phyloP scores from a whole-genome alignment of 768 basidiomycete species.

The Tulasnella sp. region DNA sequence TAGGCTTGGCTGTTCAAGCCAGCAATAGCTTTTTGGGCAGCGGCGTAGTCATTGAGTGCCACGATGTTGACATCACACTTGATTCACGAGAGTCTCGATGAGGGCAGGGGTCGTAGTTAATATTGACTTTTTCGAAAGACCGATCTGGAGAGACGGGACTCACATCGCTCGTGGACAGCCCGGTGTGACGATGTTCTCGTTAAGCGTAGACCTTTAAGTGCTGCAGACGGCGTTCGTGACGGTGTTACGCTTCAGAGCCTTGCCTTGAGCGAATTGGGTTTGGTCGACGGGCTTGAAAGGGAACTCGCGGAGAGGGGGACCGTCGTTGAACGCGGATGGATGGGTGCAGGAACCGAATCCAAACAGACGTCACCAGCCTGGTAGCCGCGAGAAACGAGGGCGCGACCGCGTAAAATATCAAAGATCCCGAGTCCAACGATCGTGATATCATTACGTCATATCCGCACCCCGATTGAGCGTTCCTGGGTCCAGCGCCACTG shows the following conservation, averaged over 20 bases:
- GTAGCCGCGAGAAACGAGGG: too few species aligned
- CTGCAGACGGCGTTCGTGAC: not conserved
- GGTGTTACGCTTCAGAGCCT: not conserved
- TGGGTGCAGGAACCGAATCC: not conserved
- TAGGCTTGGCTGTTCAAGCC: constrained; percentile 6
- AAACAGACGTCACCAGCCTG: too few species aligned
- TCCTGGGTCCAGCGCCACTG: not conserved
- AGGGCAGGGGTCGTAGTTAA: too few species aligned
- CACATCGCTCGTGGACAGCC: constrained; percentile 5
- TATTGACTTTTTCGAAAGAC: not conserved
- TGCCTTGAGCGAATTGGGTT: not conserved
- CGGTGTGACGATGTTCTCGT: not conserved
- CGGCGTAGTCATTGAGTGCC: not conserved
- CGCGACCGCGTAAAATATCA: too few species aligned
- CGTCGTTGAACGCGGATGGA: not conserved
- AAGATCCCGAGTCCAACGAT: too few species aligned
- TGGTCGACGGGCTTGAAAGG: constrained; percentile 1
- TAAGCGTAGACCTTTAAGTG: not conserved
- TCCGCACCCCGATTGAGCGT: not conserved
- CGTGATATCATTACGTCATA: not conserved
- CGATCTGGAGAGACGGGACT: not conserved
- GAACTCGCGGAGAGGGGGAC: too few species aligned
- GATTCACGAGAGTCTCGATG: not conserved
- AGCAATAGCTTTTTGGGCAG: not conserved
- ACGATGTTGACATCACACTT: constrained; percentile 10